Evolutionary conservation across 192 early-diverging fungal genomes (phyloP), one percentile per base, ranked within the genome.

Genomic region (Gonapodya prolifera): DNA sequence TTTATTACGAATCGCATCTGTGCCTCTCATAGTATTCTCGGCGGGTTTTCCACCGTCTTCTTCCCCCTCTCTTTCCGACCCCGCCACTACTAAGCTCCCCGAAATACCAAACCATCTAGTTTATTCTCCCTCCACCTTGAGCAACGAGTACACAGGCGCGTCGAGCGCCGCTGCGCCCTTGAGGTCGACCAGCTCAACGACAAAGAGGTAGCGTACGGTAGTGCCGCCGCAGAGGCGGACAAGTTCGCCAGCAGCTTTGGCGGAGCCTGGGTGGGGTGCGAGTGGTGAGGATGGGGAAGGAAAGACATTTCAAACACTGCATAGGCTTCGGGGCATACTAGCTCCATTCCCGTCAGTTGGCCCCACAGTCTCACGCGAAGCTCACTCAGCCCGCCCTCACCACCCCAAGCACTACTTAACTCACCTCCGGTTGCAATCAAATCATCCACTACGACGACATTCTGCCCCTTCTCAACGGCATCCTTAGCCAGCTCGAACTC

Each of bases 371-470:
- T n/a, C n/a, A n/a, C n/a, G n/a, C n/a, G 23, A 61, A 23, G 8
- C 23, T 61, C 45, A 61, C 45, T 8, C 45, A 61, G 8, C 45
- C 23, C 45, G 23, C 45, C 45, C 45, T 23, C 45, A 61, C 45
- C 8, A 23, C 45, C 8, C 23, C 8, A 8, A 61, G 45, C 45
- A 61, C 23, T 61, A 8, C 23, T 61, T 8, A 16, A 61, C 45
- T 8, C 45, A 61, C 80, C 80, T 79, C 86, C 86, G 16, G 93
- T 96, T 34, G 95, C 97, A 84, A 99, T 94, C 82, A 99, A 83
- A 81, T 99, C 98, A 78, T 99, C 98, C 79, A 99, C 83, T 34
- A 98, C 87, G 76, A 99, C 90, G 23, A 98, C 96, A 76, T 88
- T 90, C 83, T 94, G 88, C 34, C 92, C 93, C 2, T 86, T 70